Evolutionary conservation across 2,329 filamentous ascomycete genomes (phyloP).

Genomic region (Epichloe amarillans): DNA sequence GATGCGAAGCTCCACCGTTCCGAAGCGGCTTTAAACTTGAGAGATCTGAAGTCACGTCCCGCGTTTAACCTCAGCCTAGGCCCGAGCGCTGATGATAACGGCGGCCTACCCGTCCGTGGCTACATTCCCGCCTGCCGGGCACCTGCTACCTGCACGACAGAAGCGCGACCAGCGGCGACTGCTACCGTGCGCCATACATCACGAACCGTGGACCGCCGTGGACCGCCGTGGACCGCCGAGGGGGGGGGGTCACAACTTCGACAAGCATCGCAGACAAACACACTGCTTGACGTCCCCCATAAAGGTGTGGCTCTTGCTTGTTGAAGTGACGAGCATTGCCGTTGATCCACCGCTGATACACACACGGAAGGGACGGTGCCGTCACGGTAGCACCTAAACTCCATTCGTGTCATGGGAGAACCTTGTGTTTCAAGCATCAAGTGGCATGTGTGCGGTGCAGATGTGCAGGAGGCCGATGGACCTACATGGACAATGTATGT

Average conservation of each 20-base stretch:
- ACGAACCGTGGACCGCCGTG: too few species aligned
- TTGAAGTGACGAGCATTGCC: too few species aligned
- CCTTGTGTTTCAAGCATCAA: background rate
- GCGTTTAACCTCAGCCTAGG: slow-evolving; percentile 1
- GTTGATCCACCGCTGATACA: too few species aligned
- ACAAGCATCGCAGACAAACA: too few species aligned
- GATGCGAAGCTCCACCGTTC: too few species aligned
- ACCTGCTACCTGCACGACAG: slow-evolving; percentile 1
- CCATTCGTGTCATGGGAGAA: background rate
- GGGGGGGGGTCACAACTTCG: too few species aligned
- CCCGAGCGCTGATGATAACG: slow-evolving; percentile 21
- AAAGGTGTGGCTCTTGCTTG: too few species aligned
- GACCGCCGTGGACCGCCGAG: too few species aligned
- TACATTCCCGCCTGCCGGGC: slow-evolving; percentile 20
- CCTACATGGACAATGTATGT: background rate
- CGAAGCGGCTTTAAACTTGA: too few species aligned
- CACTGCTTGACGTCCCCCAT: too few species aligned
- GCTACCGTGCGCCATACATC: background rate
- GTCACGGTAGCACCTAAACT: background rate
- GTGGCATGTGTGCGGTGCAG: background rate
- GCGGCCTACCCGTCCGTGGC: slow-evolving; percentile 23
- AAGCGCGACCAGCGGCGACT: background rate
- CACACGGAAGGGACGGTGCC: background rate
- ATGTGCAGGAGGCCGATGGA: background rate
- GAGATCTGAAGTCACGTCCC: too few species aligned